Conservation (phyloP, 2,329 filamentous ascomycete species). For the Sclerotinia sclerotiorum region DNA sequence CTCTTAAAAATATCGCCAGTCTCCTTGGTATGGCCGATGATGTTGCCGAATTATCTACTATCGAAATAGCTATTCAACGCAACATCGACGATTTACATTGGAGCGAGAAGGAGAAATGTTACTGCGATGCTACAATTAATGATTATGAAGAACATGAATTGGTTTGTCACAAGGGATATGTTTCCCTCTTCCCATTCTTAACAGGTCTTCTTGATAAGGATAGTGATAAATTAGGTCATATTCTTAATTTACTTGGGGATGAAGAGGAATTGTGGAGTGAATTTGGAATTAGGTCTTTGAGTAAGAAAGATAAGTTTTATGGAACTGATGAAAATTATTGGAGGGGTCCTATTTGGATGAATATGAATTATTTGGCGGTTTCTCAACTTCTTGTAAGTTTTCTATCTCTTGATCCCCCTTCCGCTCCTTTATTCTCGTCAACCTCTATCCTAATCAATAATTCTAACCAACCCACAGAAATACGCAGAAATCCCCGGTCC, state of each 20-base stretch:
- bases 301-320: conserved; percentile 78
- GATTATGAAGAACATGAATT: conserved; percentile 87
- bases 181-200: conserved; percentile 90
- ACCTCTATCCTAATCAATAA: not conserved
- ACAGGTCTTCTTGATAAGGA: conserved; percentile 74
- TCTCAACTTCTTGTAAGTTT: conserved; percentile 73
- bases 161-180: conserved; percentile 95
- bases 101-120: conserved; percentile 76
- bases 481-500: conserved; percentile 59
- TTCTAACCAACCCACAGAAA: conserved; percentile 49
- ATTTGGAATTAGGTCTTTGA: conserved; percentile 85
- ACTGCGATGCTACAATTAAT: conserved; percentile 93
- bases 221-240: conserved; percentile 69
- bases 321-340: conserved; percentile 96
- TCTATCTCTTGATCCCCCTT: conserved; percentile 1
- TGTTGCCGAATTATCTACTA: conserved; percentile 66
- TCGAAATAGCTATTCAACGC: conserved; percentile 72
- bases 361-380: conserved; percentile 89
- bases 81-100: conserved; percentile 96
- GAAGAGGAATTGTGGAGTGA: conserved; percentile 87
- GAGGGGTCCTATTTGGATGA: conserved; percentile 92
- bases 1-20: conserved; percentile 76
- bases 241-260: conserved; percentile 76
- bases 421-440: not conserved
- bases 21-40: conserved; percentile 77